phyloP scores from a whole-genome alignment of 2,329 filamentous ascomycete species.

The Dendrostoma leiphaemia region DNA sequence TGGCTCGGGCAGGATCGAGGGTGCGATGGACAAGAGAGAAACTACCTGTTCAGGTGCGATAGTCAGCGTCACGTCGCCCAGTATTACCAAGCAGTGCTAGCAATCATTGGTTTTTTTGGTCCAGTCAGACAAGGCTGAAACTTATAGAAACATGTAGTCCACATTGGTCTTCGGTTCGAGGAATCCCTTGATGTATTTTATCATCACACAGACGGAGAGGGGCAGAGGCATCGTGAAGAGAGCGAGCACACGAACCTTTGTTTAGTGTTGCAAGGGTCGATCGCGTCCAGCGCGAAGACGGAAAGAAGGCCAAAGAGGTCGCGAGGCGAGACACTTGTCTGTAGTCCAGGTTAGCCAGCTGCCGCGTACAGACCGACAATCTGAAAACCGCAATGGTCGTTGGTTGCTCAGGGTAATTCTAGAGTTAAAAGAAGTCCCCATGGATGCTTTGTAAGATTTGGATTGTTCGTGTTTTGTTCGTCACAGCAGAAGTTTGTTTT shows the following conservation, averaged over 20 bases:
- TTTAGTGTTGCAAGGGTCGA: slow-evolving; percentile 26
- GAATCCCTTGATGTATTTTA: slow-evolving; percentile 64
- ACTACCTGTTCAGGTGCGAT: slow-evolving; percentile 40
- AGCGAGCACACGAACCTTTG: slow-evolving; percentile 44
- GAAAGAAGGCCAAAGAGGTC: neutral
- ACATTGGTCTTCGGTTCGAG: slow-evolving; percentile 66
- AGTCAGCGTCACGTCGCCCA: slow-evolving; percentile 30
- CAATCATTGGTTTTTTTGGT: slow-evolving; percentile 25
- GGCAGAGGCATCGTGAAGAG: slow-evolving; percentile 14
- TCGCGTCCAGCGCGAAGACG: neutral
- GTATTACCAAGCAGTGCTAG: slow-evolving; percentile 19
- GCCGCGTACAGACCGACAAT: neutral
- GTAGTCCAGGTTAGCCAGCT: slow-evolving; percentile 2
- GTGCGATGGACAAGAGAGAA: slow-evolving; percentile 17
- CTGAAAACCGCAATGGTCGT: slow-evolving; percentile 5
- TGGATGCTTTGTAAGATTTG: slow-evolving; percentile 57
- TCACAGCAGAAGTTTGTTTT: slow-evolving; percentile 37
- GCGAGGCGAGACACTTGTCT: slow-evolving; percentile 12
- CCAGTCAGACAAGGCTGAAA: slow-evolving; percentile 70
- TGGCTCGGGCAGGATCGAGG: slow-evolving; percentile 26
- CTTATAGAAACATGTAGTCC: slow-evolving; percentile 55
- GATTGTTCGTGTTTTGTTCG: slow-evolving; percentile 56
- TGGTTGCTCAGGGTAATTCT: slow-evolving; percentile 56
- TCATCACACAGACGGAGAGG: slow-evolving; percentile 49
- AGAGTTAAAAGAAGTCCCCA: slow-evolving; percentile 53